Conservation (phyloP, 2,329 filamentous ascomycete genomes). For the Neonectria sp. region DNA sequence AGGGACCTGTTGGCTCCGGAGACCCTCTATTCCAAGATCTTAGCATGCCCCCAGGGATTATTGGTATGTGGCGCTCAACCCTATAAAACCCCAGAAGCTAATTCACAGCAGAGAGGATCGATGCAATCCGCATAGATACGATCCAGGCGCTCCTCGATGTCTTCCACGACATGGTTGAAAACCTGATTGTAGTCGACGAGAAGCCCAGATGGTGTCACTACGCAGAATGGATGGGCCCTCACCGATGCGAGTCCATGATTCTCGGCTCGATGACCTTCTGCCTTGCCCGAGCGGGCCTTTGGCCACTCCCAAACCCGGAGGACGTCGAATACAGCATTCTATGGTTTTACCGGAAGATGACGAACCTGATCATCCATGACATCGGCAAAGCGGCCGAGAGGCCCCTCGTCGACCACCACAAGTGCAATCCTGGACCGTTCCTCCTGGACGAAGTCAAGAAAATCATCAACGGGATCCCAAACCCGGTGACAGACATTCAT, state of each 20-base stretch:
- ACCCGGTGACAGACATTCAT: conserved; percentile 26
- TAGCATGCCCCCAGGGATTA: conserved; percentile 31
- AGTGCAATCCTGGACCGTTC: conserved; percentile 42
- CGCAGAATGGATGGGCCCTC: conserved; percentile 53
- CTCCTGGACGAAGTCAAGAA: conserved; percentile 38
- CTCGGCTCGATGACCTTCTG: conserved; percentile 54
- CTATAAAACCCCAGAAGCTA: not conserved
- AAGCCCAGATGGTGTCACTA: conserved; percentile 52
- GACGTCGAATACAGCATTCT: conserved; percentile 46
- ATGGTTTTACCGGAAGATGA: conserved; percentile 41
- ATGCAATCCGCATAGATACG: conserved; percentile 40
- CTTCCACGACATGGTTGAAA: conserved; percentile 44
- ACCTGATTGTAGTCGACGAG: conserved; percentile 49
- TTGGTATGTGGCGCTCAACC: conserved; percentile 19
- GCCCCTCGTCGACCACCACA: conserved; percentile 31
- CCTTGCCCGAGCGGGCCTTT: conserved; percentile 50
- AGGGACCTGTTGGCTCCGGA: conserved; percentile 29
- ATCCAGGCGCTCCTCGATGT: conserved; percentile 41
- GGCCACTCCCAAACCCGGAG: conserved; percentile 48
- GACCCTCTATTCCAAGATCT: conserved; percentile 34
- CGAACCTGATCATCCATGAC: conserved; percentile 48
- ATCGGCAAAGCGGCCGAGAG: conserved; percentile 36
- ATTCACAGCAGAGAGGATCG: conserved; percentile 31
- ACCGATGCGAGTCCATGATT: conserved; percentile 56
- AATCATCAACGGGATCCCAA: conserved; percentile 38